Base-by-base conservation (phyloP, 352 stramenopile genomes). In the Pythium insidiosum region DNA sequence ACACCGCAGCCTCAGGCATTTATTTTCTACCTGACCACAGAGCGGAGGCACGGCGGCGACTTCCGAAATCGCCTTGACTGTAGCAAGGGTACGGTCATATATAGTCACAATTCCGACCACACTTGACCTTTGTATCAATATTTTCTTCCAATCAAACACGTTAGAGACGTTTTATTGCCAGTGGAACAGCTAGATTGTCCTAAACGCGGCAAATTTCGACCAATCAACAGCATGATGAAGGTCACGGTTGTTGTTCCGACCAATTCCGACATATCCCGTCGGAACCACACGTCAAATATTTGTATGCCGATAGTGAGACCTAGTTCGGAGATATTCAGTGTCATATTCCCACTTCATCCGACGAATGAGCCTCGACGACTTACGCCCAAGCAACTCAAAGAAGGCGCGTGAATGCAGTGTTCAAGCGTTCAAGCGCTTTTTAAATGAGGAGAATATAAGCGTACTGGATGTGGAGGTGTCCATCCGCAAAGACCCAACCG, bases 311-410 rank as follows among this genome's bases (percentile, higher is more conserved):
- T 51, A 51, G 9, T 38, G 28, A 46, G 30, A 43, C 21, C 22
- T 22, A 44, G 34, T 42, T 20, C 28, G 15, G n/a, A 16, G 4
- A 26, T 26, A 42, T 31, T 37, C 38, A 50, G 25, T 43, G 5
- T 19, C 34, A 55, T 55, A 60, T 43, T 36, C 45, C 18, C 18
- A 6, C 21, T 4, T 1, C 6, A 23, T 52, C 38, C 39, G 45
- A 55, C 52, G 28, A 15, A 63, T 63, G 51, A 48, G 49, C 19
- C 33, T 49, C 13, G n/a, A 15, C 13, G 47, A 63, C 43, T 34
- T 47, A 20, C 49, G 35, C 12, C 26, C 49, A 38, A 26, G 10
- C 1, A 63, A 63, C 33, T 47, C 55, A 1, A 59, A 59, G 43
- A 46, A 50, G 28, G 55, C 43, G 7, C 26, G 42, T 6, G 26